Percentiles rank a stretch among this genome's conserved stretches.
Evolutionary conservation across 129 eudicot genomes (phyloP).

Genomic region (Gnaphalium uliginosum): DNA sequence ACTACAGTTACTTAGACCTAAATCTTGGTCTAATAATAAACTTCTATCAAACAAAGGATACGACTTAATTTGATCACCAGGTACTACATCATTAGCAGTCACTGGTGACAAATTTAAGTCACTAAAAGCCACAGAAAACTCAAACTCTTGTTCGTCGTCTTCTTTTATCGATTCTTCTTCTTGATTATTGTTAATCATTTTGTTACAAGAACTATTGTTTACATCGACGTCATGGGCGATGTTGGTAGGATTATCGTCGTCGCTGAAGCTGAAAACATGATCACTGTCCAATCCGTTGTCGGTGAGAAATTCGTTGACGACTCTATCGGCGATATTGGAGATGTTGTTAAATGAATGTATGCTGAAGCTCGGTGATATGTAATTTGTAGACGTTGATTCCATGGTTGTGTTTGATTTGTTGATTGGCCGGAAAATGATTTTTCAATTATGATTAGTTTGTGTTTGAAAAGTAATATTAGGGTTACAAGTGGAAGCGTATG

Average conservation of each 20-base stretch:
- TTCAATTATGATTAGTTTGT: neutral
- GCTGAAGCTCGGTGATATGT: slow-evolving; percentile 61
- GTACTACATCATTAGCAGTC: slow-evolving; percentile 48
- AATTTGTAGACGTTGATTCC: slow-evolving; percentile 36
- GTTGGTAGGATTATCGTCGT: neutral
- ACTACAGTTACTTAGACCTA: neutral
- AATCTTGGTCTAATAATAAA: slow-evolving; percentile 25
- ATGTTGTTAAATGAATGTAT: slow-evolving; percentile 42
- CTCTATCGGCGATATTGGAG: slow-evolving; percentile 61
- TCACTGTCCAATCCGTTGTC: slow-evolving; percentile 23
- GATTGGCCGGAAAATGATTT: neutral
- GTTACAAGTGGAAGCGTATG: neutral
- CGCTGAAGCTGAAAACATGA: slow-evolving; percentile 15
- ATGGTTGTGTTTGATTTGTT: slow-evolving; percentile 20
- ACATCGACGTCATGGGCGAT: neutral
- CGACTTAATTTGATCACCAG: slow-evolving; percentile 55
- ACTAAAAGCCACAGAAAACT: slow-evolving; percentile 45
- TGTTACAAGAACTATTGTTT: neutral
- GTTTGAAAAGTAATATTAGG: neutral
- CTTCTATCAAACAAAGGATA: slow-evolving; percentile 58
- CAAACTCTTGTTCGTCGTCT: slow-evolving; percentile 47
- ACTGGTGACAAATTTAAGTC: slow-evolving; percentile 30
- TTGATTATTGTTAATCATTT: neutral
- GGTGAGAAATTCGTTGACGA: slow-evolving; percentile 39
- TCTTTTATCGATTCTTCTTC: slow-evolving; percentile 1